These are phyloP conservation scores for Ceratocystis cacaofunesta DNA, from an alignment of 2,329 filamentous ascomycete genomes.

Conservation along the genomic window DNA sequence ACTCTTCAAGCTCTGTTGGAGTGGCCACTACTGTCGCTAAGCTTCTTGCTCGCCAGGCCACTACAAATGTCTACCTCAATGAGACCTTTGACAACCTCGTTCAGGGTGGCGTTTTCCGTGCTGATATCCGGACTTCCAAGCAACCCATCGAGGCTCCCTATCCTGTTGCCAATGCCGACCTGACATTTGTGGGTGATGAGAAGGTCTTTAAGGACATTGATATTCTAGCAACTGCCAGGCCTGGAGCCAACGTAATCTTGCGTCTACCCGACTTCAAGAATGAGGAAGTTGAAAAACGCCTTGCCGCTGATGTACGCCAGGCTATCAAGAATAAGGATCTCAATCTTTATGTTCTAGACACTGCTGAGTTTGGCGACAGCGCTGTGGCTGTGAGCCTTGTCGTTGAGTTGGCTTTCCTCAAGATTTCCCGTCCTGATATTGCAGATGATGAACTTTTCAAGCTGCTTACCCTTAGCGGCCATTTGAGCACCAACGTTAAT, in stretches of 20 bases:
- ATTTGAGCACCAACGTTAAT: slow-evolving; percentile 10
- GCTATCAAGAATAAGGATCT: slow-evolving; percentile 54
- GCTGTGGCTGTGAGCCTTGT: slow-evolving; percentile 50
- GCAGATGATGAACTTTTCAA: slow-evolving; percentile 50
- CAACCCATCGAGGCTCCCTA: slow-evolving; percentile 78
- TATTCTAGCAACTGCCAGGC: slow-evolving; percentile 53
- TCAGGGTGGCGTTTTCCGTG: slow-evolving; percentile 65
- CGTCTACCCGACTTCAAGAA: slow-evolving; percentile 68
- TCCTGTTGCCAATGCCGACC: slow-evolving; percentile 61
- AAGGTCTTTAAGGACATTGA: slow-evolving; percentile 68
- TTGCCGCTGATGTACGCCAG: slow-evolving; percentile 57
- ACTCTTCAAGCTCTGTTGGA: slow-evolving; percentile 51
- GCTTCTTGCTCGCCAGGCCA: slow-evolving; percentile 57
- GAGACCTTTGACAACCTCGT: slow-evolving; percentile 49
- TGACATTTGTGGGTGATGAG: slow-evolving; percentile 63
- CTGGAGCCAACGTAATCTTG: slow-evolving; percentile 57
- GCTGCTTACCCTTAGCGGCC: slow-evolving; percentile 32
- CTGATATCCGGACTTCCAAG: slow-evolving; percentile 70
- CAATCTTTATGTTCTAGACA: slow-evolving; percentile 61
- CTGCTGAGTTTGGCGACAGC: slow-evolving; percentile 47
- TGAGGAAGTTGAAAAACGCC: slow-evolving; percentile 77
- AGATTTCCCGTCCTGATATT: slow-evolving; percentile 53
- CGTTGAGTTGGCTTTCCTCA: slow-evolving; percentile 69
- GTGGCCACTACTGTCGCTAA: slow-evolving; percentile 47
- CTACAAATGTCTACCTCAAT: slow-evolving; percentile 45